These are phyloP conservation scores for Hortiboletus campestris DNA, from an alignment of 768 basidiomycete species.

Conservation along the genomic window DNA sequence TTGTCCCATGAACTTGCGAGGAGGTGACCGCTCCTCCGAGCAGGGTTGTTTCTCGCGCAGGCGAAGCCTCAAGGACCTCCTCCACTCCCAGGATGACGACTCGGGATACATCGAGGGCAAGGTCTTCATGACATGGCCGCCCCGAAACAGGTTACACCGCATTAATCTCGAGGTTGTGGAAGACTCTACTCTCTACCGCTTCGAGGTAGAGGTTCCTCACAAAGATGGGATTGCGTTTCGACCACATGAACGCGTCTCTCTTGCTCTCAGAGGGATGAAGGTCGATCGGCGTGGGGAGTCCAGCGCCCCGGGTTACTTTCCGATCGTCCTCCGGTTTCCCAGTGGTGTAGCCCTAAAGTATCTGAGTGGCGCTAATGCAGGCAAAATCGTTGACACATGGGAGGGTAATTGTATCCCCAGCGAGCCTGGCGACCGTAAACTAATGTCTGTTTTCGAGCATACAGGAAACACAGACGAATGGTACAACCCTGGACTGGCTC, in stretches of 20 bases:
- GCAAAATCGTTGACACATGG: constrained; percentile 42
- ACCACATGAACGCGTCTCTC: constrained; percentile 40
- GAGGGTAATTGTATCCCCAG: constrained; percentile 28
- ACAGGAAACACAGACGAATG: constrained; percentile 25
- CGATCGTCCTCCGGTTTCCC: constrained; percentile 41
- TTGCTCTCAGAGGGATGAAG: constrained; percentile 47
- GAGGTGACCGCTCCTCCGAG: background rate
- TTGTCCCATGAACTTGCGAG: constrained; percentile 8
- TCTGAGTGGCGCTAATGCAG: constrained; percentile 26
- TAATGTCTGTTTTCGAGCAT: background rate
- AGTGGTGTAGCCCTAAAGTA: constrained; percentile 45
- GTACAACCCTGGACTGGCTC: constrained; percentile 19
- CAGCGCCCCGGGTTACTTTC: constrained; percentile 34
- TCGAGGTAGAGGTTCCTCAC: constrained; percentile 41
- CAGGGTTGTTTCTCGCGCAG: constrained; percentile 24
- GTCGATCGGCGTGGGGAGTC: constrained; percentile 31
- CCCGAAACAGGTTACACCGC: constrained; percentile 26
- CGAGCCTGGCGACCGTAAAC: background rate
- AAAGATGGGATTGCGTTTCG: constrained; percentile 37
- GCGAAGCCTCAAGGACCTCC: constrained; percentile 35
- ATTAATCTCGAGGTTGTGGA: constrained; percentile 30
- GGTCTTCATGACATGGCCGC: constrained; percentile 47
- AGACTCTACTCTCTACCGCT: constrained; percentile 22
- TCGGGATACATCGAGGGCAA: constrained; percentile 41
- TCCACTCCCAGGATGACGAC: constrained; percentile 28